Percentiles rank a stretch among this genome's conserved stretches.
Evolutionary conservation across 208 protist species (phyloP).

Genomic region (Leishmania guyanensis): DNA sequence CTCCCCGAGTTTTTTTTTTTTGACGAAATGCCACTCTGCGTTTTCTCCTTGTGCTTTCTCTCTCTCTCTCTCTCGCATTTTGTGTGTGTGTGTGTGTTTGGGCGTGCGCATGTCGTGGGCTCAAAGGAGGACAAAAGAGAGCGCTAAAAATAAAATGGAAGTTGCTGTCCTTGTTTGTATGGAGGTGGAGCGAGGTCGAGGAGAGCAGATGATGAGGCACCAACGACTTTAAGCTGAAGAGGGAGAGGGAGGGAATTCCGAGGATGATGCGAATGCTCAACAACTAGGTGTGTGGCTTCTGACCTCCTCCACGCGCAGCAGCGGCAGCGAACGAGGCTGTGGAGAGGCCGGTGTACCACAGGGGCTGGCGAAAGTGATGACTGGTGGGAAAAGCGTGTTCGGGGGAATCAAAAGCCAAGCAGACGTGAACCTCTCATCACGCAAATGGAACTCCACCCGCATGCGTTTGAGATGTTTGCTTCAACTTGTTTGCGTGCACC

Average conservation of each 20-base stretch:
- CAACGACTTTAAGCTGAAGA: background rate
- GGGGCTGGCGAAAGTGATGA: background rate
- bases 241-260: background rate
- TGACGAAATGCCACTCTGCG: background rate
- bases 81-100: background rate
- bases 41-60: background rate
- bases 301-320: background rate
- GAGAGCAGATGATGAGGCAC: background rate
- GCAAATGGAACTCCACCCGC: background rate
- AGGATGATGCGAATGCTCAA: background rate
- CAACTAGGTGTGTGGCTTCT: background rate
- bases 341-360: background rate
- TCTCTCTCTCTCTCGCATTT: too few species aligned
- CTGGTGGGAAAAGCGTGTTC: background rate
- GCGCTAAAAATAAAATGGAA: background rate
- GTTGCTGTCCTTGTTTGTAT: background rate
- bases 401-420: background rate
- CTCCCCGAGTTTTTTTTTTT: background rate
- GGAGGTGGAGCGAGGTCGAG: background rate
- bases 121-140: background rate
- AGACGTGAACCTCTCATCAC: background rate
- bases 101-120: background rate
- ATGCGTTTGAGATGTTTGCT: background rate
- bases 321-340: background rate
- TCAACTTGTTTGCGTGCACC: background rate